phyloP scores from a whole-genome alignment of 768 basidiomycete genomes.

The Naganishia friedmannii region DNA sequence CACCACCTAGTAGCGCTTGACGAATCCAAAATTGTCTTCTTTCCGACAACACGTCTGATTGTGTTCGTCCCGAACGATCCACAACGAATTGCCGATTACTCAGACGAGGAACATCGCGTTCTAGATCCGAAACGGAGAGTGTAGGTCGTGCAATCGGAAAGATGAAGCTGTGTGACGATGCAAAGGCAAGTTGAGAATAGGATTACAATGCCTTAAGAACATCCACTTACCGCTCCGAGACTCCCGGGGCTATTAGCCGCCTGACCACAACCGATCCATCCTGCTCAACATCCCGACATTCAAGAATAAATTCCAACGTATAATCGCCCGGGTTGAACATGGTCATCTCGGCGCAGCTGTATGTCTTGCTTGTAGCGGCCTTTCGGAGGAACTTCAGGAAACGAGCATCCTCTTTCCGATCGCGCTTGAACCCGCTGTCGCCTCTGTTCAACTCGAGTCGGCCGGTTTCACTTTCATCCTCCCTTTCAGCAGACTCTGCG shows the following conservation, averaged over 20 bases:
- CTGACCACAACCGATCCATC: conserved; percentile 39
- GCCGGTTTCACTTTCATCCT: not conserved
- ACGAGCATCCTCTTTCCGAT: conserved; percentile 1
- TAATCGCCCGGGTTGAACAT: conserved; percentile 21
- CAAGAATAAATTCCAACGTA: conserved; percentile 21
- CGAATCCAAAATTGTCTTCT: conserved; percentile 17
- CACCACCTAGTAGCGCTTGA: not conserved
- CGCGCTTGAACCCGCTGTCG: conserved; percentile 15
- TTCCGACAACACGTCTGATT: conserved; percentile 7
- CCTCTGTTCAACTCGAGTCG: not conserved
- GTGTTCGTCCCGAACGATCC: not conserved
- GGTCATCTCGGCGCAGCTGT: conserved; percentile 5
- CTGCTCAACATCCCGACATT: conserved; percentile 11
- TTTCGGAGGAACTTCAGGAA: not conserved
- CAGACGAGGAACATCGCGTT: conserved; percentile 8
- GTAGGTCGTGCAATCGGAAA: conserved; percentile 59
- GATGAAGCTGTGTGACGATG: conserved; percentile 31
- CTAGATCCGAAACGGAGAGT: not conserved
- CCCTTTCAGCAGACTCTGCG: not conserved
- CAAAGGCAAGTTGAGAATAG: too few species aligned
- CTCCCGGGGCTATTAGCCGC: conserved; percentile 77
- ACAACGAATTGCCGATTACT: conserved; percentile 16
- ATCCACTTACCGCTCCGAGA: conserved; percentile 68
- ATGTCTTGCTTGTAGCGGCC: not conserved
- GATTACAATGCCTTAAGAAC: too few species aligned